Conservation (phyloP, 768 basidiomycete species). For the Daedaleopsis nitida region DNA sequence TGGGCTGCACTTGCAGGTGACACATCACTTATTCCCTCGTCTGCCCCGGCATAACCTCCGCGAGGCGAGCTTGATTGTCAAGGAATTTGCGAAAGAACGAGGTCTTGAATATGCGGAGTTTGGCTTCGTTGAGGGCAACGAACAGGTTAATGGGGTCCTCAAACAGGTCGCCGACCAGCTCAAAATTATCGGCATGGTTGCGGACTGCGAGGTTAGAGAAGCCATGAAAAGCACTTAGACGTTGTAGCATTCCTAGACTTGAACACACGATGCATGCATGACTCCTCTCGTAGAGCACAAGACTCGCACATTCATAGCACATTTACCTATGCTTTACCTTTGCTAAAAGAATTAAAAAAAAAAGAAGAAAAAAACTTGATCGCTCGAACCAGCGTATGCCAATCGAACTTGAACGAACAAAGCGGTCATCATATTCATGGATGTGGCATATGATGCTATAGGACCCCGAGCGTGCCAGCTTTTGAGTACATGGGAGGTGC, state of each 20-base stretch:
- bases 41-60: conserved; percentile 92
- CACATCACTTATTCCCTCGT: conserved; percentile 96
- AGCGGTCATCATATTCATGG: conserved; percentile 31
- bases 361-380: too few relatives aligned
- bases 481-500: conserved; percentile 38
- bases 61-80: conserved; percentile 80
- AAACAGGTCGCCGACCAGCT: conserved; percentile 87
- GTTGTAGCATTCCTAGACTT: not conserved
- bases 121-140: conserved; percentile 85
- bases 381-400: too few relatives aligned
- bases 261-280: too few relatives aligned
- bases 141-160: conserved; percentile 80
- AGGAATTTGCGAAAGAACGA: conserved; percentile 84
- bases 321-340: too few relatives aligned
- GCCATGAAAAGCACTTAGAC: conserved; percentile 44
- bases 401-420: conserved; percentile 1
- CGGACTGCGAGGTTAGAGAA: conserved; percentile 69
- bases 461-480: conserved; percentile 33
- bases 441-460: conserved; percentile 38
- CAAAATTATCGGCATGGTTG: conserved; percentile 79
- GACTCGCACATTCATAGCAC: too few relatives aligned
- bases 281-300: too few relatives aligned
- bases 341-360: too few relatives aligned
- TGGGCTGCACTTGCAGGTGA: conserved; percentile 96
- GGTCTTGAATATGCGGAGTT: conserved; percentile 89